Evolutionary conservation across 805 yeast species (phyloP).

Genomic region (Spathaspora girioi): DNA sequence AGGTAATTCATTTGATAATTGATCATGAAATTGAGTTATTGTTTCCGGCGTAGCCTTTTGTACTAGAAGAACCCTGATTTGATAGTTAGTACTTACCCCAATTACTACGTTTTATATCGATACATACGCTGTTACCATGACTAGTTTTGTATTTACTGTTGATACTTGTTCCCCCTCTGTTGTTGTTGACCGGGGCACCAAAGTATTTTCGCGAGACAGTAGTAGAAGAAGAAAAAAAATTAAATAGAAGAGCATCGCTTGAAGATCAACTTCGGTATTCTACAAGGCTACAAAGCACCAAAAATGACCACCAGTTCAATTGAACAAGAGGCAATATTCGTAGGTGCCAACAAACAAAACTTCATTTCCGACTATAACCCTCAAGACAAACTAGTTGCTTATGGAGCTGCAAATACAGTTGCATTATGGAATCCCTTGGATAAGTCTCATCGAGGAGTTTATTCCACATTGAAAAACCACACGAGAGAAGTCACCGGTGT

Average conservation of each 20-base stretch:
- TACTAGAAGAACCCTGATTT: constrained; percentile 31
- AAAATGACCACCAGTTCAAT: constrained; percentile 1
- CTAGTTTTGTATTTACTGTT: not conserved
- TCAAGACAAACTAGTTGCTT: constrained; percentile 48
- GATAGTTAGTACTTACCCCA: not conserved
- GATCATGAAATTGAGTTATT: constrained; percentile 68
- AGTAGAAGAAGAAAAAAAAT: not conserved
- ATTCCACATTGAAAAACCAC: constrained; percentile 58
- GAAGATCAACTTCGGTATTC: not conserved
- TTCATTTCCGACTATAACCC: constrained; percentile 52
- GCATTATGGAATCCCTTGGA: constrained; percentile 68
- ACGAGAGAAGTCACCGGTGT: constrained; percentile 64
- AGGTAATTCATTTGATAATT: constrained; percentile 65
- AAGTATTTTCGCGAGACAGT: not conserved
- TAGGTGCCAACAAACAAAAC: constrained; percentile 70
- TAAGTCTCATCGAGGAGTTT: constrained; percentile 41
- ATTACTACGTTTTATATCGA: not conserved
- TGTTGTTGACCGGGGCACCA: not conserved
- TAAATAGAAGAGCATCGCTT: not conserved
- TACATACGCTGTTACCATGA: constrained; percentile 39
- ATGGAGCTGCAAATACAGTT: constrained; percentile 63
- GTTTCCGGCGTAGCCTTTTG: constrained; percentile 50
- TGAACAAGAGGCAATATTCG: constrained; percentile 53
- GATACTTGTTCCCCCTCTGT: not conserved
- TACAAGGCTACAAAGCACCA: not conserved